Evolutionary conservation across 2,329 filamentous ascomycete genomes (phyloP), one percentile per base, ranked within the genome.

Genomic region (Westerdykella ornata): DNA sequence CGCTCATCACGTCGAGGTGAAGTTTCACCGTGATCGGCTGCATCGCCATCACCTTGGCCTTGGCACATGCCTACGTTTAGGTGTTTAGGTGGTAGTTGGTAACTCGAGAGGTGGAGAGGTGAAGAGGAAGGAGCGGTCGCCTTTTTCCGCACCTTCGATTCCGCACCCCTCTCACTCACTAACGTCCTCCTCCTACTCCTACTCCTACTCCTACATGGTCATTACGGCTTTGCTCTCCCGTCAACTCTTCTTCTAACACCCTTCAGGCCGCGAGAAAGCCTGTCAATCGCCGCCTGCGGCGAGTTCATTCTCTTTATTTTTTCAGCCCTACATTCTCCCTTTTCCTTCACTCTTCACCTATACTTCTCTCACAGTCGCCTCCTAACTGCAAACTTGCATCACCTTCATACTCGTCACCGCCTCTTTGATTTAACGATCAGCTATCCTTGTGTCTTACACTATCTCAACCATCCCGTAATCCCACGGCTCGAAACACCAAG

Each of bases 271-370:
- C 49, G 47, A 45, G n/a, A 39, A 49, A 13, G 42, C 44, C 37
- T 15, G 37, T 41, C 28, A 13, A 22, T 16, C 26, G 26, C 42
- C 39, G 34, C 37, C 35, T 35, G 43, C 39, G 42, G 36, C 46
- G 22, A 42, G 43, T 52, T 42, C 50, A 52, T 53, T 52, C 47
- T 50, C 54, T 51, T 37, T 15, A 22, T 44, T 52, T 60, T 62
- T 56, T 51, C 59, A 57, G 46, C 30, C 38, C 40, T n/a, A 47
- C 45, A 45, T 41, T 51, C 45, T 33, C 34, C 34, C 28, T 34
- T 38, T 18, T 33, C 18, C 31, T 9, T 29, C 33, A 42, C 29
- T 35, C 35, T 41, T 42, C 31, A 48, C 30, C 30, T 33, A 33
- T n/a, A 7, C 30, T 33, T 17, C 30, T 33, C 12, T 15, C 14